Percentiles rank a stretch among this genome's conserved stretches.
phyloP scores from a whole-genome alignment of 352 stramenopile species.

The Elongisporangium senticosum region DNA sequence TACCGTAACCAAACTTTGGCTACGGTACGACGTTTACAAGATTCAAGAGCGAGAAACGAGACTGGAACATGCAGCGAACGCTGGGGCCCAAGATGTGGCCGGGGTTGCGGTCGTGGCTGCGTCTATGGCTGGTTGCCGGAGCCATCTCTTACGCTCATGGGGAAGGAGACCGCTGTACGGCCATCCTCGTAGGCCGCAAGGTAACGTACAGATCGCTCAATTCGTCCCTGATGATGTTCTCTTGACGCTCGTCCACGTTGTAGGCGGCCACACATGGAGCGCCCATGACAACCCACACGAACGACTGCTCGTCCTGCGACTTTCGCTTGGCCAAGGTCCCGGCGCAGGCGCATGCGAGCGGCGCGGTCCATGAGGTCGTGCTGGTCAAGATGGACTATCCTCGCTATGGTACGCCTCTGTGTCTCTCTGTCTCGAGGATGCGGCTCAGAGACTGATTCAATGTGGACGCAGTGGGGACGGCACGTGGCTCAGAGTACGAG shows the following conservation, averaged over 20 bases:
- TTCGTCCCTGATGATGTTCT: not conserved
- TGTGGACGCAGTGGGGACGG: slow-evolving; percentile 35
- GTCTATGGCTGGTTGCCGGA: not conserved
- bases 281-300: slow-evolving; percentile 81
- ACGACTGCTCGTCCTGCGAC: slow-evolving; percentile 79
- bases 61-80: not conserved
- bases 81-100: too few relatives aligned
- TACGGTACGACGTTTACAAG: not conserved
- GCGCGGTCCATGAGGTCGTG: slow-evolving; percentile 46
- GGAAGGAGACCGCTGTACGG: slow-evolving; percentile 64
- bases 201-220: slow-evolving; percentile 8
- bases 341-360: slow-evolving; percentile 34
- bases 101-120: not conserved
- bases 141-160: not conserved
- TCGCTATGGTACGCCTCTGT: slow-evolving; percentile 47
- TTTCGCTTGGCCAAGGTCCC: slow-evolving; percentile 81
- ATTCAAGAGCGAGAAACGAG: not conserved
- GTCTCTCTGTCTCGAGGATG: not conserved
- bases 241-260: slow-evolving; percentile 2
- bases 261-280: slow-evolving; percentile 56
- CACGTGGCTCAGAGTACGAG: slow-evolving; percentile 55
- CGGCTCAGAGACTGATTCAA: slow-evolving; percentile 4
- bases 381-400: slow-evolving; percentile 60
- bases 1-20: not conserved
- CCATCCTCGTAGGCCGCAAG: slow-evolving; percentile 75